Evolutionary conservation across 176 grass and related monocot species (phyloP), one percentile per base, ranked within the genome.

Genomic region (Alopecurus myosuroides): DNA sequence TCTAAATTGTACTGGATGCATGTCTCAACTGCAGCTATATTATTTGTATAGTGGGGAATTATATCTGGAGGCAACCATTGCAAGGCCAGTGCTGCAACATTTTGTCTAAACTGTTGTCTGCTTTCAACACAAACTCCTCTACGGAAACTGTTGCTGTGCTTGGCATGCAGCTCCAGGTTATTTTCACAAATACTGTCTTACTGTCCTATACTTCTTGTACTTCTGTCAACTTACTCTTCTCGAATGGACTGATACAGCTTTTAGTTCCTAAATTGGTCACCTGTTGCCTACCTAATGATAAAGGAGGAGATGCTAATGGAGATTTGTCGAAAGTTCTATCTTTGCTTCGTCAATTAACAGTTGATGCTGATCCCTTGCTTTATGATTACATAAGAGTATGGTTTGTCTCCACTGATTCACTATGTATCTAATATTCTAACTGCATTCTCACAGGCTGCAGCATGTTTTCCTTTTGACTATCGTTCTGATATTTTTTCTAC

Each of bases 381-480:
- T 91, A 91, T 87, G 93, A 95, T 91, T 94, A 90, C 82, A 95
- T 95, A 88, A 93, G 85, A 85, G 95, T 98, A 94, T 72, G 88
- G 2, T 33, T 86, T 75, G 69, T 88, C 67, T 82, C 63, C n/a
- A 64, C 74, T 84, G 56, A 53, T 79, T 55, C 36, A 64, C 53
- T 84, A 50, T 46, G 6, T 77, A 73, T 69, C 34, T 46, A 65
- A 88, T 82, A n/a, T n/a, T n/a, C n/a, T n/a, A n/a, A n/a, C n/a
- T 66, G 17, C 60, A 44, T 36, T 77, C 30, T 71, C 42, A 30
- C 79, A 57, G 20, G 39, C 88, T 46, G 40, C 28, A 82, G 17
- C 44, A 19, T 85, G 58, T 55, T 88, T 56, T 79, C 65, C 42
- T 39, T 65, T 29, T 51, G 13, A 48, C 63, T 41, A 75, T 35